phyloP scores from a whole-genome alignment of 495 filamentous ascomycete species.

The Apiosordaria backusii region DNA sequence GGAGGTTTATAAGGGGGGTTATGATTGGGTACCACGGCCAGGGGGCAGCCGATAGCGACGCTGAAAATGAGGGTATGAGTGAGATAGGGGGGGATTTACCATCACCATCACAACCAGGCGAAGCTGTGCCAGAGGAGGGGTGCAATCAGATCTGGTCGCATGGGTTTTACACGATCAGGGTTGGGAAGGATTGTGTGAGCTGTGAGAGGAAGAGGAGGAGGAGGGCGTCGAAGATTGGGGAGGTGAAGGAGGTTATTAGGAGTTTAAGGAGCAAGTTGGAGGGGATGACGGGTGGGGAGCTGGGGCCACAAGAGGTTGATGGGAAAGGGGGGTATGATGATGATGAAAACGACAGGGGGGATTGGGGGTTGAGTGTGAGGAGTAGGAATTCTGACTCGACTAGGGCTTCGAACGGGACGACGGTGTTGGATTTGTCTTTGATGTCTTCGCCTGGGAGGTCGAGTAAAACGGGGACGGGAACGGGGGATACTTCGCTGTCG shows the following conservation, averaged over 20 bases:
- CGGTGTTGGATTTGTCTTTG: not conserved
- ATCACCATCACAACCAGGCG: not conserved
- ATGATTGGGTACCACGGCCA: not conserved
- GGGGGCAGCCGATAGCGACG: not conserved
- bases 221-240: not conserved
- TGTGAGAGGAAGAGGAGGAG: conserved; percentile 11
- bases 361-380: not conserved
- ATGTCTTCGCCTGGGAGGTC: not conserved
- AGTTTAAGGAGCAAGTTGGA: conserved; percentile 4
- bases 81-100: not conserved
- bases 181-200: conserved; percentile 16
- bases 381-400: not conserved
- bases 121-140: conserved; percentile 1
- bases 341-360: not conserved
- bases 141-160: conserved; percentile 29
- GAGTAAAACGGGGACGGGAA: not conserved
- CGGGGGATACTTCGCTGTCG: not conserved
- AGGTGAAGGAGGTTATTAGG: conserved; percentile 13
- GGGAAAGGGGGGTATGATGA: not conserved
- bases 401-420: not conserved
- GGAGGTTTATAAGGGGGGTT: conserved; percentile 17
- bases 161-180: conserved; percentile 17
- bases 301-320: not conserved
- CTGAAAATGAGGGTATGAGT: not conserved
- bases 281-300: not conserved